phyloP scores from a whole-genome alignment of 148 eudicot genomes.

The Nepenthes mirabilis region DNA sequence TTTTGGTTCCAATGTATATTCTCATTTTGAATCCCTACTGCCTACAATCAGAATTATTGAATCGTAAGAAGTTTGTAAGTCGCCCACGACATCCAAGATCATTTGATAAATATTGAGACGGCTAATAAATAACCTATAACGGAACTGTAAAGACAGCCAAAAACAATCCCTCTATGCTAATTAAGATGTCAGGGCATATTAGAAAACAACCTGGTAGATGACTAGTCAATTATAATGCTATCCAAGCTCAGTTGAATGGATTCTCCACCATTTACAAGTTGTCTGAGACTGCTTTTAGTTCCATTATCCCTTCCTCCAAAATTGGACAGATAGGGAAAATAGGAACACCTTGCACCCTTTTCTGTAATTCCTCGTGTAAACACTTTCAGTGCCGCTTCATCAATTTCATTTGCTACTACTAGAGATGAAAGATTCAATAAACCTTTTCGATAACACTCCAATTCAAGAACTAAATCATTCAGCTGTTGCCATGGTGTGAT shows the following conservation, averaged over 20 bases:
- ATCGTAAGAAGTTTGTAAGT: background rate
- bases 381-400: conserved; percentile 62
- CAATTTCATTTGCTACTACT: conserved; percentile 81
- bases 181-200: background rate
- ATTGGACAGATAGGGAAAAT: conserved; percentile 81
- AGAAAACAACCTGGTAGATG: background rate
- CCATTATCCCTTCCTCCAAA: conserved; percentile 65
- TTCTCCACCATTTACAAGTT: conserved; percentile 52
- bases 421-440: conserved; percentile 60
- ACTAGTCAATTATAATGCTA: conserved; percentile 27
- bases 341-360: conserved; percentile 59
- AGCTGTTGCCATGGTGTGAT: conserved; percentile 92
- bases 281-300: conserved; percentile 58
- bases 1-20: no score
- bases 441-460: conserved; percentile 67
- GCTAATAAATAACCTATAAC: no score
- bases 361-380: conserved; percentile 36
- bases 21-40: no score
- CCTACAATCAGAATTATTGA: no score
- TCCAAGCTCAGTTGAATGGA: conserved; percentile 26
- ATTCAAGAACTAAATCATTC: conserved; percentile 61
- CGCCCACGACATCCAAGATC: no score
- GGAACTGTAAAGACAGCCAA: no score
- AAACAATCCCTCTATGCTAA: no score
- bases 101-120: no score